Conservation (phyloP, 331 rosid genomes). For the Phaseolus coccineus region DNA sequence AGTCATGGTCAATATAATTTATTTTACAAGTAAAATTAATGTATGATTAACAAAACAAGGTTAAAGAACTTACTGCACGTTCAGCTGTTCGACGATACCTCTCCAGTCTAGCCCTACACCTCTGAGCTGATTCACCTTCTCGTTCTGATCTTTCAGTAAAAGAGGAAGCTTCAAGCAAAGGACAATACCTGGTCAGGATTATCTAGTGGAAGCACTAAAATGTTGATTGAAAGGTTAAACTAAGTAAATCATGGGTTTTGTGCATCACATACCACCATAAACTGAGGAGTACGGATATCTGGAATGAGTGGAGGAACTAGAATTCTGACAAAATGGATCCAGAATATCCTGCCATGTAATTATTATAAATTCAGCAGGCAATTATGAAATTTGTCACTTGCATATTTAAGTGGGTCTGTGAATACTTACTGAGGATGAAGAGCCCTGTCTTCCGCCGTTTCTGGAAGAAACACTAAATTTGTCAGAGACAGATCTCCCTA, state of each 20-base stretch:
- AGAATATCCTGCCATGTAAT: constrained; percentile 65
- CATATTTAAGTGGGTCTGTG: constrained; percentile 26
- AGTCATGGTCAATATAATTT: constrained; percentile 38
- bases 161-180: constrained; percentile 55
- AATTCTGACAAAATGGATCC: constrained; percentile 59
- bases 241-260: constrained; percentile 6
- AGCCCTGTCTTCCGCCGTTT: constrained; percentile 65
- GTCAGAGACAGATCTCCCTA: constrained; percentile 86
- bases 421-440: constrained; percentile 71
- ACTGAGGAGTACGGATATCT: constrained; percentile 60
- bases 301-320: constrained; percentile 48
- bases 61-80: constrained; percentile 73
- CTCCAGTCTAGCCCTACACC: constrained; percentile 89
- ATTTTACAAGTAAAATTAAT: constrained; percentile 7
- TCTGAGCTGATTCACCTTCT: constrained; percentile 86
- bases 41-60: constrained; percentile 23
- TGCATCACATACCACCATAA: constrained; percentile 63
- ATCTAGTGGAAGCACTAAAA: constrained; percentile 34
- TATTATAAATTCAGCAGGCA: constrained; percentile 21
- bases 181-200: constrained; percentile 27
- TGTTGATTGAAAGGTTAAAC: constrained; percentile 29
- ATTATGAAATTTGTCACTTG: constrained; percentile 38
- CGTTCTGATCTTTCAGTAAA: constrained; percentile 67
- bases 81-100: constrained; percentile 83
- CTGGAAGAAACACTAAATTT: constrained; percentile 63